phyloP scores from a whole-genome alignment of 352 stramenopile species.

The Blastocystis sp. region DNA sequence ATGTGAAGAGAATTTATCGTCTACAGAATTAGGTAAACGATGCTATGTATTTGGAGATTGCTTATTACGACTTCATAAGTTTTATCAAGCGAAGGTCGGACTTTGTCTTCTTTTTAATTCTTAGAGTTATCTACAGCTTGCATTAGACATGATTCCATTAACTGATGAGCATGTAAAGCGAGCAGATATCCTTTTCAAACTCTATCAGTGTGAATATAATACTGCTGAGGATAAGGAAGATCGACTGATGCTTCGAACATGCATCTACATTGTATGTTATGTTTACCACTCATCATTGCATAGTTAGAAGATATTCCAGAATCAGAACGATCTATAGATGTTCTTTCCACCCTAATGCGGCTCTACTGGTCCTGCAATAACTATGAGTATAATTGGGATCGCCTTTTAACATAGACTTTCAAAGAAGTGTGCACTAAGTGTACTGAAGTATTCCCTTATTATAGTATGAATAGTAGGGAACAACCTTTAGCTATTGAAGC shows the following conservation, averaged over 20 bases:
- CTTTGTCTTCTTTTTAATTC: background rate
- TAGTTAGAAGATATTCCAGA: slow-evolving; percentile 51
- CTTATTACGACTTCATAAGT: background rate
- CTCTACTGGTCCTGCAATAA: slow-evolving; percentile 47
- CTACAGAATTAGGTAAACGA: background rate
- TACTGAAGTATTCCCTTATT: background rate
- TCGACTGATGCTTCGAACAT: background rate
- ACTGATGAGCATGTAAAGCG: background rate
- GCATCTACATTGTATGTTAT: slow-evolving; percentile 36
- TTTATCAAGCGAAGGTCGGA: background rate
- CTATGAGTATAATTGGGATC: slow-evolving; percentile 3
- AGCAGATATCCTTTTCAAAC: background rate
- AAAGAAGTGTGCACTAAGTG: background rate
- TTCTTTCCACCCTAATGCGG: background rate
- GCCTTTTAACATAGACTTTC: background rate
- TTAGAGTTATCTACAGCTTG: slow-evolving; percentile 7
- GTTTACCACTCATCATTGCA: background rate
- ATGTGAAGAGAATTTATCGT: background rate
- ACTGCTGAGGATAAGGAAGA: slow-evolving; percentile 21
- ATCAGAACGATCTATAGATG: background rate
- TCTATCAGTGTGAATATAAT: slow-evolving; percentile 36
- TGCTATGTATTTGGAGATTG: slow-evolving; percentile 4
- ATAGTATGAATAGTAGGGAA: background rate
- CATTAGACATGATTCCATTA: background rate
- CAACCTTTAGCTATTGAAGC: slow-evolving; percentile 33